Base-by-base conservation (phyloP, 768 basidiomycete species). In the Grammothele lineata region DNA sequence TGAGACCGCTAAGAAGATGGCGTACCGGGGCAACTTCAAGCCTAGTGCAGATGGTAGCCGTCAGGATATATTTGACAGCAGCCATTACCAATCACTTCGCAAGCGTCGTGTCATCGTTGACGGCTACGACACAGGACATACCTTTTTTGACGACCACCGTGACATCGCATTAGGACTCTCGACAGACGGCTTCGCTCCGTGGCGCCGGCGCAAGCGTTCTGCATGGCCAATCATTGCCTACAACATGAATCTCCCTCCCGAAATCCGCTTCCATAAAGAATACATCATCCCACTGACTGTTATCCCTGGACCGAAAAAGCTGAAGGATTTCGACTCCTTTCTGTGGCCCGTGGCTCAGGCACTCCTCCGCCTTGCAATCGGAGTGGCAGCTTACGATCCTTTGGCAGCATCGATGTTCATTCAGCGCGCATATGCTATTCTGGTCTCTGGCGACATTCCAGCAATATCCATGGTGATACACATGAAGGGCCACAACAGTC, bases 101-200 rank as follows among this genome's bases (percentile, higher is more conserved):
- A 7, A 37, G 1, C 41, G 50, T 17, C 25, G 54, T 14, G 67
- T 74, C 26, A 24, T 42, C 5, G 46, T 72, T 26, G 49, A 67
- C 37, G 65, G 60, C 2, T 26, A 61, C 2, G 33, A 37, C 7
- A 50, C 55, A 0, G 36, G 37, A 0, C 55, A 67, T 45, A 51
- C 38, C 0, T 70, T 61, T 54, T 80, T 80, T 46, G 56, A 57
- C 0, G 63, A 66, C n/a, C 37, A 30, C 0, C 58, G 57, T 5
- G 74, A 78, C 44, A 60, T 78, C 18, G 73, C 74, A 2, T 61
- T 78, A 6, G 68, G 64, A 0, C 42, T 76, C 1, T 69, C 67
- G 3, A 65, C 65, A 0, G 75, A 80, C 57, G 69, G 76, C 0
- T 74, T 74, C 54, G 52, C 59, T 0, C 64, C 70, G 4, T 74